Percentiles rank a stretch among this genome's conserved stretches.
These are phyloP conservation scores for Botrytis squamosa DNA, from an alignment of 2,329 filamentous ascomycete genomes.

Conservation along the genomic window DNA sequence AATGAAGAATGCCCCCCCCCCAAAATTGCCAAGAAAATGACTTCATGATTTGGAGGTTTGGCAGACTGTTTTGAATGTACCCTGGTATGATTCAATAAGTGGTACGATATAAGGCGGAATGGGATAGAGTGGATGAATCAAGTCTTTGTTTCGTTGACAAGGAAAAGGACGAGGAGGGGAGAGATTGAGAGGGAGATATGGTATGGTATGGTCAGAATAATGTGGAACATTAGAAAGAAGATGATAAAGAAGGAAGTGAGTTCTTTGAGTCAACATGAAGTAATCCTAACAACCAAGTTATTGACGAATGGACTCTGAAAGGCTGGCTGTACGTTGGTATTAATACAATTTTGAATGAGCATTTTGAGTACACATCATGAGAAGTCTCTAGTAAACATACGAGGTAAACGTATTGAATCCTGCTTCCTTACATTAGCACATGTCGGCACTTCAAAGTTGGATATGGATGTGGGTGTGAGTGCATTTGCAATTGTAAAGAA, in stretches of 20 bases:
- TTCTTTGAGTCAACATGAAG: not conserved
- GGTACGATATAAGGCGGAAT: not conserved
- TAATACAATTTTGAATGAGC: not conserved
- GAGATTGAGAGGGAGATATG: too few species aligned
- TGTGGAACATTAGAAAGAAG: not conserved
- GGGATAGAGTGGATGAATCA: not conserved
- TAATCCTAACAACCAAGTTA: not conserved
- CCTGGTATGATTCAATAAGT: not conserved
- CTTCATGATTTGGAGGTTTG: not conserved
- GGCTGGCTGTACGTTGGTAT: not conserved
- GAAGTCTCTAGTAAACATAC: not conserved
- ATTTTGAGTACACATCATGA: not conserved
- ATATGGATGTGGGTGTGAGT: not conserved
- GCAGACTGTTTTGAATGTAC: not conserved
- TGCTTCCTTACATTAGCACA: not conserved
- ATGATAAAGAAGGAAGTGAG: not conserved
- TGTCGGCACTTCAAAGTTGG: not conserved
- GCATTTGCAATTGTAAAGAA: not conserved
- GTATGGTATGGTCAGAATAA: too few species aligned
- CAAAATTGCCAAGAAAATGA: not conserved
- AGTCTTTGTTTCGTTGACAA: not conserved
- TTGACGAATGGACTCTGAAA: not conserved
- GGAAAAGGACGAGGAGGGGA: not conserved
- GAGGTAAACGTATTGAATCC: not conserved
- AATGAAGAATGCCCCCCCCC: not conserved